A percentile compares a stretch with the other conserved stretches of the same genome.
phyloP scores from a whole-genome alignment of 257 asterid genomes.

The Galeopsis tetrahit region DNA sequence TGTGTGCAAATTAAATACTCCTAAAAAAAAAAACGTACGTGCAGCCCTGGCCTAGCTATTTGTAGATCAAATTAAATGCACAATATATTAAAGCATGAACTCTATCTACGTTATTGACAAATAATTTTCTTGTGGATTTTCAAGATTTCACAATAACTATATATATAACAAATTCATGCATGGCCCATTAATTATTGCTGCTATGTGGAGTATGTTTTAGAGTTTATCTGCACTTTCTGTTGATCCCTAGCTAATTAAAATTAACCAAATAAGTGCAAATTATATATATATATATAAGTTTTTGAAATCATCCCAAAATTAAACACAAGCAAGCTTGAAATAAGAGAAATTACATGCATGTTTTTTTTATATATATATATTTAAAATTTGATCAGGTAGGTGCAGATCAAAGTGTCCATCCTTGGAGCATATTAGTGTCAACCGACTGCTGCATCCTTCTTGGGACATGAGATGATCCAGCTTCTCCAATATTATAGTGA shows the following conservation, averaged over 20 bases:
- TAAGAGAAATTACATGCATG: not conserved
- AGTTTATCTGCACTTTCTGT: constrained; percentile 27
- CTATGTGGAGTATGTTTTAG: not conserved
- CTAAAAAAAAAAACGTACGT: no score
- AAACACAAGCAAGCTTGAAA: not conserved
- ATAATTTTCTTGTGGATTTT: not conserved
- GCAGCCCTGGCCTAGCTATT: no score
- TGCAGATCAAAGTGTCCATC: constrained; percentile 83
- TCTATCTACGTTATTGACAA: not conserved
- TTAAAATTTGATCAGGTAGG: no score
- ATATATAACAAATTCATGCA: not conserved
- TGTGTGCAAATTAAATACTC: no score
- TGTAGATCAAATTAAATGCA: no score
- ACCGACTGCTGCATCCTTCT: constrained; percentile 56
- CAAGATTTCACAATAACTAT: not conserved
- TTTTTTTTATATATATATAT: constrained; percentile 16
- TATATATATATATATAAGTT: not conserved
- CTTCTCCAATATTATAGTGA: constrained; percentile 65
- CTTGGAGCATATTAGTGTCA: constrained; percentile 58
- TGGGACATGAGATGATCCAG: constrained; percentile 63
- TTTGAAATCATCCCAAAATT: constrained; percentile 16
- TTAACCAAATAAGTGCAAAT: constrained; percentile 27
- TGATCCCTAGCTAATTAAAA: constrained; percentile 19
- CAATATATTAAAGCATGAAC: no score
- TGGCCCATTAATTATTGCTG: constrained; percentile 1